Percentiles rank a stretch among this genome's conserved stretches.
Conservation (phyloP, 2,329 filamentous ascomycete species). For the Colletotrichum lentis region DNA sequence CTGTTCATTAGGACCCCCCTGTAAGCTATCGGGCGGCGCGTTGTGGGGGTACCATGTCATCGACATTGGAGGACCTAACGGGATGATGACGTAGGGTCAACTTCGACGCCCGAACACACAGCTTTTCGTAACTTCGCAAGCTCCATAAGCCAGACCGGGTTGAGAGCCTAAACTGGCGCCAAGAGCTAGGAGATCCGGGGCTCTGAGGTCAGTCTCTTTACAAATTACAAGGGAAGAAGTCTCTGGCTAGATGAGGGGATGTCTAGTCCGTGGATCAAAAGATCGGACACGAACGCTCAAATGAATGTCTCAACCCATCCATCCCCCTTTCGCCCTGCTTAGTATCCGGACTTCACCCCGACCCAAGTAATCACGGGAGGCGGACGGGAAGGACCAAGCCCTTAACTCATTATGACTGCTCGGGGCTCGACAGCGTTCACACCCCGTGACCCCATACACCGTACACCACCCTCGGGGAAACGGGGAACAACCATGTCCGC, state of each 20-base stretch:
- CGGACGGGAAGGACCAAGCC: conserved; percentile 7
- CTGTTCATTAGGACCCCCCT: not conserved
- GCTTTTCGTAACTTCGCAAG: not conserved
- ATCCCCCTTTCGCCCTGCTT: not conserved
- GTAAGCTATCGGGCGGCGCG: not conserved
- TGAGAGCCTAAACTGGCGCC: conserved; percentile 21
- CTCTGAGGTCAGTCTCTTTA: not conserved
- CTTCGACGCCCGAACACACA: not conserved
- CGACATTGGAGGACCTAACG: conserved; percentile 14
- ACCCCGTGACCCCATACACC: too few relatives aligned
- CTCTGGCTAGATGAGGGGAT: not conserved
- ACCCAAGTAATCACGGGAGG: not conserved
- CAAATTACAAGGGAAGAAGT: not conserved
- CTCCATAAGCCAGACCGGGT: not conserved
- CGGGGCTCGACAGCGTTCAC: not conserved
- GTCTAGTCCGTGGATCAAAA: not conserved
- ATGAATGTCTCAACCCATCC: not conserved
- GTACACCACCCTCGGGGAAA: conserved; percentile 3
- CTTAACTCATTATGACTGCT: not conserved
- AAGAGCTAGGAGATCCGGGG: conserved; percentile 11
- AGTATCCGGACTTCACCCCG: not conserved
- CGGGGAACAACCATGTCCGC: conserved; percentile 35
- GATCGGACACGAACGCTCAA: not conserved
- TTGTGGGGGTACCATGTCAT: conserved; percentile 37
- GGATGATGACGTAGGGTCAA: conserved; percentile 27